Evolutionary conservation across 805 yeast genomes (phyloP).

Genomic region (Schwanniomyces occidentalis): DNA sequence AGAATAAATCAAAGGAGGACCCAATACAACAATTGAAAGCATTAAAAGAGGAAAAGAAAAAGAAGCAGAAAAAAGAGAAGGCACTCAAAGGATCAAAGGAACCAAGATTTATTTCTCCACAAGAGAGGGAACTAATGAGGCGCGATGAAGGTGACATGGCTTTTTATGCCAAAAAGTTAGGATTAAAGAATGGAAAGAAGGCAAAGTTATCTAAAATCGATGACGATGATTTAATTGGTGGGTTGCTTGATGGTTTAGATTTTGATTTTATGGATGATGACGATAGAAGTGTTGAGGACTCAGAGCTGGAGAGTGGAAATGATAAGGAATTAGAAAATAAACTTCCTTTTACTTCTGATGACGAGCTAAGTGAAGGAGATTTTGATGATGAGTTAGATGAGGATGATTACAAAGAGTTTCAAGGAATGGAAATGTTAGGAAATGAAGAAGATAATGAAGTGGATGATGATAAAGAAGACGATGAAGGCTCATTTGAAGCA

Average conservation of each 20-base stretch:
- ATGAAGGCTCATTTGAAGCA: slow-evolving; percentile 14
- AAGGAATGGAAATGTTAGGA: slow-evolving; percentile 25
- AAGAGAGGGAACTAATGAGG: slow-evolving; percentile 48
- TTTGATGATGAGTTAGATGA: slow-evolving; percentile 17
- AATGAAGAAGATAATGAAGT: slow-evolving; percentile 6
- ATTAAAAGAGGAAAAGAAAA: slow-evolving; percentile 7
- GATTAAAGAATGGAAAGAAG: slow-evolving; percentile 57
- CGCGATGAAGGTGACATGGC: slow-evolving; percentile 77
- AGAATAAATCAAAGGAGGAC: slow-evolving; percentile 8
- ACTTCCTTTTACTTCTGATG: slow-evolving; percentile 15
- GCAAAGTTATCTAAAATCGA: slow-evolving; percentile 47
- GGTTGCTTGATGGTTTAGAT: slow-evolving; percentile 77
- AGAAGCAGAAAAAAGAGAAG: slow-evolving; percentile 10
- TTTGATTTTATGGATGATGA: slow-evolving; percentile 35
- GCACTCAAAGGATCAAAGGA: slow-evolving; percentile 8
- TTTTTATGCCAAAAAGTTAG: slow-evolving; percentile 80
- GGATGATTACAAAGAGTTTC: slow-evolving; percentile 31
- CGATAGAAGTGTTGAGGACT: slow-evolving; percentile 14
- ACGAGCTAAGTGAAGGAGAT: slow-evolving; percentile 9
- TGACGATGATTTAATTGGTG: slow-evolving; percentile 78
- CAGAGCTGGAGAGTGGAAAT: slow-evolving; percentile 6
- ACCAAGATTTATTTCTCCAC: slow-evolving; percentile 27
- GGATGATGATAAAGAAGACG: slow-evolving; percentile 20
- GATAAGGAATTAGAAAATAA: slow-evolving; percentile 20
- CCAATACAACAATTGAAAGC: slow-evolving; percentile 5